phyloP scores from a whole-genome alignment of 331 rosid species.

The Malus hybrid region DNA sequence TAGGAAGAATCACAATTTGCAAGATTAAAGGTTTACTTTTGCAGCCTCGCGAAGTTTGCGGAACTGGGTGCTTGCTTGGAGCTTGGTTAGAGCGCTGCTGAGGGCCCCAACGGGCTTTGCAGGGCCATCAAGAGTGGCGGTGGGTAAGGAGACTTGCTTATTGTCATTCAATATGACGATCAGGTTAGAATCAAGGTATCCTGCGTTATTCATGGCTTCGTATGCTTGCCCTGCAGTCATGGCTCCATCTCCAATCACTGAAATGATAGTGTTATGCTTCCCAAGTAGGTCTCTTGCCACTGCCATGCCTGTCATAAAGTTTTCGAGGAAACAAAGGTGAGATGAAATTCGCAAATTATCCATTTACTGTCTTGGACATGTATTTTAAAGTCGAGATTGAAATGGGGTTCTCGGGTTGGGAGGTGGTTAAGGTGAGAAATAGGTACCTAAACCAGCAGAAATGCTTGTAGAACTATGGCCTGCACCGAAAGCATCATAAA shows the following conservation, averaged over 20 bases:
- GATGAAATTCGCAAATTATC: neutral
- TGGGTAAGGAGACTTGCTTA: constrained; percentile 83
- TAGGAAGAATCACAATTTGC: neutral
- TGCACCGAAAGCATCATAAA: constrained; percentile 82
- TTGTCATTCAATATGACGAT: constrained; percentile 74
- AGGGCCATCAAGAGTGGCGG: constrained; percentile 92
- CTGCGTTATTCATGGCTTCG: constrained; percentile 95
- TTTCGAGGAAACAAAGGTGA: neutral
- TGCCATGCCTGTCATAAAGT: constrained; percentile 66
- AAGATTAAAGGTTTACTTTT: constrained; percentile 43
- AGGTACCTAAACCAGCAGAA: constrained; percentile 86
- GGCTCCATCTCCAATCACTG: constrained; percentile 92
- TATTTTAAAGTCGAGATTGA: neutral
- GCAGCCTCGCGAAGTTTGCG: constrained; percentile 76
- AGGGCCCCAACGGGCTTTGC: constrained; percentile 80
- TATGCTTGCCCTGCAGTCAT: constrained; percentile 95
- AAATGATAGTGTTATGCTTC: constrained; percentile 55
- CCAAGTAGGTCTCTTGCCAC: constrained; percentile 77
- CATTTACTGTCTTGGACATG: neutral
- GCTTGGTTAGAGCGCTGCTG: constrained; percentile 53
- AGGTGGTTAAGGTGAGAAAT: neutral
- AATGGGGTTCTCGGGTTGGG: neutral
- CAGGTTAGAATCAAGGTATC: constrained; percentile 67
- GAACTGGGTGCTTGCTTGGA: constrained; percentile 73
- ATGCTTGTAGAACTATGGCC: constrained; percentile 95